Percentiles rank a stretch among this genome's conserved stretches.
Evolutionary conservation across 2,329 filamentous ascomycete species (phyloP).

Genomic region (Talaromyces marneffei): DNA sequence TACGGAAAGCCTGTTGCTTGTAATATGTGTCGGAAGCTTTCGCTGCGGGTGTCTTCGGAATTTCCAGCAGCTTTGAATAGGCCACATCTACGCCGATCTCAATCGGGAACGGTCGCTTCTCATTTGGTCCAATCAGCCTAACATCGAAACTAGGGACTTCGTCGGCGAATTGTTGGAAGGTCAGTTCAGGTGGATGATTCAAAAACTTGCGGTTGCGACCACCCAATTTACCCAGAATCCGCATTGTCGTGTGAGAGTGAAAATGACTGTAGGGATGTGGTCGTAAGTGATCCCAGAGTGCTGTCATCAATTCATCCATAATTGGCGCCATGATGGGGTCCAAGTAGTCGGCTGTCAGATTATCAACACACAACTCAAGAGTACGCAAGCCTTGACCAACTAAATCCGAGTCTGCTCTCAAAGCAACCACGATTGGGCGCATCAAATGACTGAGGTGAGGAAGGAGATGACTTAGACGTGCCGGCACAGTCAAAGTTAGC

Average conservation of each 20-base stretch:
- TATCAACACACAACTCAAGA: conserved; percentile 93
- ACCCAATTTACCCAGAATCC: conserved; percentile 92
- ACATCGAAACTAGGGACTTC: conserved; percentile 84
- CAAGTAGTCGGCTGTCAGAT: conserved; percentile 93
- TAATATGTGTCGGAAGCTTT: conserved; percentile 73
- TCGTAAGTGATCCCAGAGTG: conserved; percentile 89
- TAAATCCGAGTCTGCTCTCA: conserved; percentile 85
- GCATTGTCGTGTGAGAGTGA: conserved; percentile 94
- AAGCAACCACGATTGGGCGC: conserved; percentile 91
- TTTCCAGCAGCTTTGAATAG: conserved; percentile 78
- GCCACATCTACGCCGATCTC: conserved; percentile 83
- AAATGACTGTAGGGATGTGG: conserved; percentile 96
- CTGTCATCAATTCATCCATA: conserved; percentile 97
- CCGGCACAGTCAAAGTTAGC: conserved; percentile 90
- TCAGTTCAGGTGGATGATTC: conserved; percentile 77
- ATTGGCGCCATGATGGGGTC: conserved; percentile 99
- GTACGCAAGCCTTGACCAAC: conserved; percentile 92
- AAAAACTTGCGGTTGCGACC: conserved; percentile 94
- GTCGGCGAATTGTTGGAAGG: conserved; percentile 79
- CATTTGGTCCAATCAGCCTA: conserved; percentile 80
- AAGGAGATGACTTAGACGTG: conserved; percentile 84
- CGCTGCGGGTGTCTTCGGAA: conserved; percentile 55
- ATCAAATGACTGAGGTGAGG: conserved; percentile 96
- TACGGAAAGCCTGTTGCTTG: conserved; percentile 84
- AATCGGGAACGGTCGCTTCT: conserved; percentile 80